These are phyloP conservation scores for Tylopilus sp. DNA, from an alignment of 1,284 basidiomycete species.

Conservation along the genomic window DNA sequence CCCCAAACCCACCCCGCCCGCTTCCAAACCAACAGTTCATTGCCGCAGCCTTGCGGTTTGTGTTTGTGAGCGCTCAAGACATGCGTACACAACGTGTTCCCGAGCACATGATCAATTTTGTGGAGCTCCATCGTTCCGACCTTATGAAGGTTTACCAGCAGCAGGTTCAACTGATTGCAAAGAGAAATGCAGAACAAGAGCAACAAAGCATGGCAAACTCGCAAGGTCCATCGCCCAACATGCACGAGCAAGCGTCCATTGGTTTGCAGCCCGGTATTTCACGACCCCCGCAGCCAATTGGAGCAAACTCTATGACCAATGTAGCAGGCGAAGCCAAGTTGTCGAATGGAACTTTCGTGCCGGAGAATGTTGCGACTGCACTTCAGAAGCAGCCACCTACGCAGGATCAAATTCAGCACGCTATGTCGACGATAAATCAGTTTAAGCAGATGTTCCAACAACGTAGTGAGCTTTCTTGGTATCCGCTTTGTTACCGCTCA, in stretches of 20 bases:
- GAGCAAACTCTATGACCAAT: conserved; percentile 13
- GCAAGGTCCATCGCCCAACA: conserved; percentile 15
- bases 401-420: conserved; percentile 33
- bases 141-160: conserved; percentile 26
- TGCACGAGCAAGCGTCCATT: conserved; percentile 23
- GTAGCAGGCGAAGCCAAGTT: conserved; percentile 25
- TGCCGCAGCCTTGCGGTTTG: conserved; percentile 33
- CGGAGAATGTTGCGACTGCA: conserved; percentile 10
- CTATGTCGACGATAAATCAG: conserved; percentile 31
- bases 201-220: conserved; percentile 24
- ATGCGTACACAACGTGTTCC: conserved; percentile 51
- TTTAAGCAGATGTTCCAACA: conserved; percentile 33
- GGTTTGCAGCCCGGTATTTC: conserved; percentile 17
- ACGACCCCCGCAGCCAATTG: conserved; percentile 20
- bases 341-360: conserved; percentile 13
- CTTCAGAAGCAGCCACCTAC: conserved; percentile 22
- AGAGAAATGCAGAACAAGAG: conserved; percentile 26
- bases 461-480: conserved; percentile 31
- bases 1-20: conserved; percentile 18
- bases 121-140: conserved; percentile 52
- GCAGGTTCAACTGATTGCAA: conserved; percentile 23
- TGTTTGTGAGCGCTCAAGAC: conserved; percentile 44
- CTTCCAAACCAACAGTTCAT: conserved; percentile 22
- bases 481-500: conserved; percentile 16
- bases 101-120: conserved; percentile 49